Evolutionary conservation across 2,329 filamentous ascomycete species (phyloP).

Genomic region (Sporothrix pseudoabietina): DNA sequence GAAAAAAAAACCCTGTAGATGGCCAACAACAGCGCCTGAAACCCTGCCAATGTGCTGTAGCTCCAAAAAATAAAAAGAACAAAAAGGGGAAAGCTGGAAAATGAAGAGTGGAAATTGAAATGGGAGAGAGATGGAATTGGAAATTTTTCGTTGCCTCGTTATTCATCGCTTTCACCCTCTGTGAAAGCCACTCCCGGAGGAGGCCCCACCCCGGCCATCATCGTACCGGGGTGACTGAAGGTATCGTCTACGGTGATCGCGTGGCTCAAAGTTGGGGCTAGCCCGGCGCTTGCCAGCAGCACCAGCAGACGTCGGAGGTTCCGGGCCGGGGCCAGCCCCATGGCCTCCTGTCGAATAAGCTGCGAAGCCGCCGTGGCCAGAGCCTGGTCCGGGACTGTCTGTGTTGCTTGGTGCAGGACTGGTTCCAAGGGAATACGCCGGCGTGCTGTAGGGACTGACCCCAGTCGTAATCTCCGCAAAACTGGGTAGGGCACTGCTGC

Average conservation of each 20-base stretch:
- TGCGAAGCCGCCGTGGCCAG: conserved; percentile 10
- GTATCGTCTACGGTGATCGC: conserved; percentile 52
- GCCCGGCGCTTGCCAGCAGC: conserved; percentile 54
- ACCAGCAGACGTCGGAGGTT: conserved; percentile 21
- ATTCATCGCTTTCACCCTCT: conserved; percentile 9
- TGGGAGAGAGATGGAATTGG: not conserved
- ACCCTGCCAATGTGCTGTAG: not conserved
- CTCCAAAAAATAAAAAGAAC: not conserved
- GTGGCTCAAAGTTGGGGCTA: conserved; percentile 51
- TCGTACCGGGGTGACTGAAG: conserved; percentile 39
- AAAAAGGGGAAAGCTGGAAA: not conserved
- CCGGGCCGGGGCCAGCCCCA: conserved; percentile 11
- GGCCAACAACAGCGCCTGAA: not conserved
- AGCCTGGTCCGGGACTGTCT: conserved; percentile 47
- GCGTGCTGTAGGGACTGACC: conserved; percentile 62
- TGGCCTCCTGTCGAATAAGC: conserved; percentile 17
- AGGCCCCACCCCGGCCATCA: conserved; percentile 30
- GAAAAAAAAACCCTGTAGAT: not conserved
- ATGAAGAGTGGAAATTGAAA: not conserved
- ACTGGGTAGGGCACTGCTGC: conserved; percentile 54
- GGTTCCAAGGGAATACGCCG: conserved; percentile 53
- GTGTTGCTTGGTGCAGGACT: conserved; percentile 46
- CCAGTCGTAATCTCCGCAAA: conserved; percentile 66
- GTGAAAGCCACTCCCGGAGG: not conserved
- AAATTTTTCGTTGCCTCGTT: conserved; percentile 5